These are phyloP conservation scores for Apiospora aurea DNA, from an alignment of 2,329 filamentous ascomycete genomes.

Conservation along the genomic window DNA sequence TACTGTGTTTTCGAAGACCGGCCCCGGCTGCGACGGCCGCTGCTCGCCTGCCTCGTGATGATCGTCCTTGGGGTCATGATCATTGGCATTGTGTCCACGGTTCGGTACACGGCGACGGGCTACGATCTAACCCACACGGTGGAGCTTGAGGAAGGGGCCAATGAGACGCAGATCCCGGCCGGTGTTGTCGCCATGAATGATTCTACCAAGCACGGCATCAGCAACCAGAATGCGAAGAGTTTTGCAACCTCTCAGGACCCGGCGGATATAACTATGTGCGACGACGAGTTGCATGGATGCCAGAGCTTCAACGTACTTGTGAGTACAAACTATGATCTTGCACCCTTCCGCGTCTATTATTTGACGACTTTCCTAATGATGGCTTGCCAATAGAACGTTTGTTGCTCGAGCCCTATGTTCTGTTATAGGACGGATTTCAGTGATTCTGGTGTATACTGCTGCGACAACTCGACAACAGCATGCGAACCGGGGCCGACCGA, in stretches of 20 bases:
- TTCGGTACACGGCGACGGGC: conserved; percentile 34
- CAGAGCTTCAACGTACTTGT: conserved; percentile 21
- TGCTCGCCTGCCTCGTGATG: conserved; percentile 31
- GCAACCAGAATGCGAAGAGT: background rate
- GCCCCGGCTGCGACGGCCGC: conserved; percentile 34
- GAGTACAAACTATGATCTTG: background rate
- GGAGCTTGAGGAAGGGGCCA: conserved; percentile 27
- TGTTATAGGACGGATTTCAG: conserved; percentile 33
- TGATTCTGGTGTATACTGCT: conserved; percentile 36
- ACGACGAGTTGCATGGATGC: conserved; percentile 30
- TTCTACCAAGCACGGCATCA: background rate
- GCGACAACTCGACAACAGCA: conserved; percentile 21
- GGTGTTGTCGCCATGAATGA: background rate
- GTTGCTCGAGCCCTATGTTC: conserved; percentile 32
- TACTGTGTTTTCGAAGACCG: conserved; percentile 32
- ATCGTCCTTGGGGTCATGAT: conserved; percentile 34
- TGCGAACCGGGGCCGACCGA: conserved; percentile 25
- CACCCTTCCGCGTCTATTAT: background rate
- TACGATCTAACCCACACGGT: conserved; percentile 29
- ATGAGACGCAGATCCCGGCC: background rate
- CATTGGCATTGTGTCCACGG: conserved; percentile 35
- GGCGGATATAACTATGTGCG: conserved; percentile 22
- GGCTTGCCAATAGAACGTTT: conserved; percentile 30
- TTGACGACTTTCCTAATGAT: background rate
- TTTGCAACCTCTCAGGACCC: background rate